A percentile compares a stretch with the other conserved stretches of the same genome.
Conservation (phyloP, 108 stramenopile species). For the Cyclotella baltica region DNA sequence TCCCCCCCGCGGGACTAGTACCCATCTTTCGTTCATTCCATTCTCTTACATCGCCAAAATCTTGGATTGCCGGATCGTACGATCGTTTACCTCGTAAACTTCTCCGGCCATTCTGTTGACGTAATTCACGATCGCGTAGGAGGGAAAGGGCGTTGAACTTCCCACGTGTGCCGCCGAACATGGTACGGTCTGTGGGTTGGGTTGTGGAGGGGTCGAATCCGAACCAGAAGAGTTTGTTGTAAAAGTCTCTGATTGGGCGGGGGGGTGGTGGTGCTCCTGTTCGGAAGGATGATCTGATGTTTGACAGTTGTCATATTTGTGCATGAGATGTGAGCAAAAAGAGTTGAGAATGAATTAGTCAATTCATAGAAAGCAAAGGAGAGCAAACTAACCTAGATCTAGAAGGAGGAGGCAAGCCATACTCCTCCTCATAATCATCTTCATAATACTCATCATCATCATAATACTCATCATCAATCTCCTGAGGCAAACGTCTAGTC, state of each 20-base stretch:
- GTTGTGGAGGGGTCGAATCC: slow-evolving; percentile 59
- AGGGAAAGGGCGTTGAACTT: slow-evolving; percentile 81
- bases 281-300: slow-evolving; percentile 53
- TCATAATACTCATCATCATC: slow-evolving; percentile 30
- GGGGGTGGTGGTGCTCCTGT: slow-evolving; percentile 69
- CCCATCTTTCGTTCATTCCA: slow-evolving; percentile 46
- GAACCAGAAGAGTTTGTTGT: slow-evolving; percentile 80
- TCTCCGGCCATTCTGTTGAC: slow-evolving; percentile 26
- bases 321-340: background rate
- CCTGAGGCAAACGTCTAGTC: too few relatives aligned
- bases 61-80: slow-evolving; percentile 34
- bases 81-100: slow-evolving; percentile 32
- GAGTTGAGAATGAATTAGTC: background rate
- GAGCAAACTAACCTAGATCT: slow-evolving; percentile 39
- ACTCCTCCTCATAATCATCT: slow-evolving; percentile 22
- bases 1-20: slow-evolving; percentile 27
- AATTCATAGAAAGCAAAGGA: background rate
- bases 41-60: slow-evolving; percentile 43
- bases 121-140: slow-evolving; percentile 51
- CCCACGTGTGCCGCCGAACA: slow-evolving; percentile 86
- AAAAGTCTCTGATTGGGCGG: slow-evolving; percentile 62
- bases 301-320: background rate
- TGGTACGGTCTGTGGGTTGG: slow-evolving; percentile 69
- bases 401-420: slow-evolving; percentile 66
- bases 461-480: slow-evolving; percentile 29